phyloP scores from a whole-genome alignment of 495 filamentous ascomycete species.

The Hyaloscypha finlandica region DNA sequence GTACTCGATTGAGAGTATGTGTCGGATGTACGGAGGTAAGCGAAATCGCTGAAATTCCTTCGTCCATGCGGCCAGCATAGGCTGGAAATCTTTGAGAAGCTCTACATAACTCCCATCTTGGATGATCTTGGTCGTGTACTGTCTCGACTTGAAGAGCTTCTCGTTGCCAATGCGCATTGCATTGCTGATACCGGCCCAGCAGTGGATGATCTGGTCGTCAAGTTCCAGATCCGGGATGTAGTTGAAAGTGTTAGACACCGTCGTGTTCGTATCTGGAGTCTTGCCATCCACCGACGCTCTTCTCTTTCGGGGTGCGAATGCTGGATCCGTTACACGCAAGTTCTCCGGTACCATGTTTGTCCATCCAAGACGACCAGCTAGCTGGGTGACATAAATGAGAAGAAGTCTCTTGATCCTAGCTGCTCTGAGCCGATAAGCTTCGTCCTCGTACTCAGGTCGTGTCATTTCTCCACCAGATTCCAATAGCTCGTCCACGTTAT shows the following conservation, averaged over 20 bases:
- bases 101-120: constrained; percentile 78
- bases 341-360: constrained; percentile 87
- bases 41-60: constrained; percentile 69
- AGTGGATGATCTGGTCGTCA: constrained; percentile 80
- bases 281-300: constrained; percentile 50
- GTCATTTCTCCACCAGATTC: constrained; percentile 52
- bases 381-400: constrained; percentile 86
- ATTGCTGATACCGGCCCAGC: constrained; percentile 87
- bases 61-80: constrained; percentile 73
- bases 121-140: constrained; percentile 84
- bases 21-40: constrained; percentile 73
- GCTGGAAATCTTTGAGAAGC: constrained; percentile 77
- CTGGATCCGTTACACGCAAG: constrained; percentile 49
- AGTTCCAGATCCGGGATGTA: constrained; percentile 61
- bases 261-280: constrained; percentile 55
- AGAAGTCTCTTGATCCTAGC: constrained; percentile 82
- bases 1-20: constrained; percentile 87
- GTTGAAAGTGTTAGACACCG: constrained; percentile 54
- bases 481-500: constrained; percentile 68
- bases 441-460: constrained; percentile 62
- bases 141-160: constrained; percentile 76
- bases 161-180: constrained; percentile 89
- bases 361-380: constrained; percentile 88
- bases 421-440: constrained; percentile 74
- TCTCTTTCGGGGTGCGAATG: constrained; percentile 39